These are phyloP conservation scores for Terfezia claveryi DNA, from an alignment of 495 filamentous ascomycete genomes.

Conservation along the genomic window DNA sequence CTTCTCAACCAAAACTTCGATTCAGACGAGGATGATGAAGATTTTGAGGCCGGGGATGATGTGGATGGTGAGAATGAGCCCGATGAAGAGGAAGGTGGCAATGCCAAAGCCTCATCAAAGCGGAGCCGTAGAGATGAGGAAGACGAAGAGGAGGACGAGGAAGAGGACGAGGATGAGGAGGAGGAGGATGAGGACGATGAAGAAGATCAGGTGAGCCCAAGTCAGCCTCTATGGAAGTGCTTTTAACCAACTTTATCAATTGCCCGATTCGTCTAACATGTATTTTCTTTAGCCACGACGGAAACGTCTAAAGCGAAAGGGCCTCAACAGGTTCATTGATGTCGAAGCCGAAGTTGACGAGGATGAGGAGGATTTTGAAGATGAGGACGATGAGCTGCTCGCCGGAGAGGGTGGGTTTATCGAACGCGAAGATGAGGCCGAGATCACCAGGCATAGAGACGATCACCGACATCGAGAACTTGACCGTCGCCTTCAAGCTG, in stretches of 20 bases:
- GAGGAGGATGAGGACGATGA: conserved; percentile 31
- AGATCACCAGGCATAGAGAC: conserved; percentile 28
- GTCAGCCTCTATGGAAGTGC: not conserved
- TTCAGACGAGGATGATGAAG: conserved; percentile 19
- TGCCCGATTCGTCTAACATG: not conserved
- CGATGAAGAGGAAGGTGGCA: conserved; percentile 11
- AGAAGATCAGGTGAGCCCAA: conserved; percentile 23
- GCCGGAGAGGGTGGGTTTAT: conserved; percentile 63
- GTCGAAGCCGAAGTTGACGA: conserved; percentile 92
- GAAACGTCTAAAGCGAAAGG: conserved; percentile 50
- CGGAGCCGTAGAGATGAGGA: conserved; percentile 25
- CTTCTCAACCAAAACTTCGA: conserved; percentile 6
- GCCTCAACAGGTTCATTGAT: conserved; percentile 69
- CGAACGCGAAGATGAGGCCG: conserved; percentile 59
- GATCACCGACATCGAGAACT: conserved; percentile 86
- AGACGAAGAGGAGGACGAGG: conserved; percentile 28
- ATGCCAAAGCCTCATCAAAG: conserved; percentile 9
- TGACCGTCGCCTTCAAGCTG: conserved; percentile 69
- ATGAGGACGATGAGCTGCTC: conserved; percentile 58
- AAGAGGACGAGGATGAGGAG: conserved; percentile 29
- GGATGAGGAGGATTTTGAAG: conserved; percentile 72
- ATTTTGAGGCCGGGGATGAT: conserved; percentile 3
- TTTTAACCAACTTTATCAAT: conserved; percentile 7
- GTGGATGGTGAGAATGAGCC: conserved; percentile 14
- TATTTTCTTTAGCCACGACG: conserved; percentile 11